Conservation (phyloP, 106 monocot species). For the Dioscorea alata region DNA sequence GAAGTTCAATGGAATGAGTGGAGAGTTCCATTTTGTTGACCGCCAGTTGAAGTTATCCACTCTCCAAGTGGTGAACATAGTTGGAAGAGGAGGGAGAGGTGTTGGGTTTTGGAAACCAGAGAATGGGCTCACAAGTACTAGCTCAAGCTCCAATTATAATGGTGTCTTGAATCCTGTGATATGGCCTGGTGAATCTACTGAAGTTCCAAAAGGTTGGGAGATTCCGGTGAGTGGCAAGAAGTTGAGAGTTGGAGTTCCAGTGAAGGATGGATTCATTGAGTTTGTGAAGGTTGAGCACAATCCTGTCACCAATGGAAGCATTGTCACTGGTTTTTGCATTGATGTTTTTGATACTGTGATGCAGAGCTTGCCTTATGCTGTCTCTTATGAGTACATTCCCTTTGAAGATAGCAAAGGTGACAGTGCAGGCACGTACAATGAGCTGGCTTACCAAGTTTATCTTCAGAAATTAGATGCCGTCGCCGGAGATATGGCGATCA, state of each 20-base stretch:
- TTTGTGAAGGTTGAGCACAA: slow-evolving; percentile 24
- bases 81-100: slow-evolving; percentile 15
- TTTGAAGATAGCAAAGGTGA: slow-evolving; percentile 1
- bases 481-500: slow-evolving; percentile 12
- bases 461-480: slow-evolving; percentile 17
- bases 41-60: slow-evolving; percentile 1
- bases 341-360: slow-evolving; percentile 49
- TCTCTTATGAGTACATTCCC: slow-evolving; percentile 33
- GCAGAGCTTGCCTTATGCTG: slow-evolving; percentile 29
- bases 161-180: slow-evolving; percentile 18
- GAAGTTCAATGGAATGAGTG: slow-evolving; percentile 45
- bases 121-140: slow-evolving; percentile 15
- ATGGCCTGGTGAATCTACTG: slow-evolving; percentile 40
- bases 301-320: slow-evolving; percentile 22
- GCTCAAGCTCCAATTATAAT: not conserved
- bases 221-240: slow-evolving; percentile 25
- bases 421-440: slow-evolving; percentile 17
- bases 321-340: slow-evolving; percentile 26
- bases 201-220: slow-evolving; percentile 36
- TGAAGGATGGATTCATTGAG: slow-evolving; percentile 7
- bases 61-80: slow-evolving; percentile 33
- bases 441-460: slow-evolving; percentile 15
- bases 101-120: slow-evolving; percentile 32
- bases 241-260: slow-evolving; percentile 40
- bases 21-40: slow-evolving; percentile 38